Percentiles rank a stretch among this genome's conserved stretches.
Evolutionary conservation across 2,329 filamentous ascomycete species (phyloP).

Genomic region (Alternaria arbusti): DNA sequence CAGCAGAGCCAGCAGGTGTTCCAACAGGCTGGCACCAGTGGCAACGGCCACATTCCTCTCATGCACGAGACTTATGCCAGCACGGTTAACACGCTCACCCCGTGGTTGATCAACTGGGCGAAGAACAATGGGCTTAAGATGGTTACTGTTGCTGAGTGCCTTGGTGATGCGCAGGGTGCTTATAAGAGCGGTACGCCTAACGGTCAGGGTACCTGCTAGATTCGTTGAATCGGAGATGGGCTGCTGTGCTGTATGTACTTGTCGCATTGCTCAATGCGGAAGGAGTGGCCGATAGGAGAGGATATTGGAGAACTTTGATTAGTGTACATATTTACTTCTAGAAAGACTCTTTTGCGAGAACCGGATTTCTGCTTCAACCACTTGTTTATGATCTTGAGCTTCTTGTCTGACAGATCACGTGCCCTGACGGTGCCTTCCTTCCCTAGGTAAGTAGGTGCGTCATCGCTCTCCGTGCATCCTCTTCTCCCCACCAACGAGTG

Average conservation of each 20-base stretch:
- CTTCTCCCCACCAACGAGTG: not conserved
- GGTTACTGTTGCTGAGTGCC: constrained; percentile 44
- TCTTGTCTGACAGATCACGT: no score
- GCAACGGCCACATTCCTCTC: constrained; percentile 45
- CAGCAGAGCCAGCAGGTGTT: constrained; percentile 44
- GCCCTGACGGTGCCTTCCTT: not conserved
- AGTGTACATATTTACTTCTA: not conserved
- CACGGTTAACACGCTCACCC: constrained; percentile 43
- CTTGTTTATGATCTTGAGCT: not conserved
- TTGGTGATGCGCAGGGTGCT: constrained; percentile 38
- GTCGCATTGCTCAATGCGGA: not conserved
- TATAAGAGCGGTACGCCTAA: constrained; percentile 36
- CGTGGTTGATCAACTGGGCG: constrained; percentile 48
- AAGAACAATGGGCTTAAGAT: constrained; percentile 45
- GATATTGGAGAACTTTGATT: not conserved
- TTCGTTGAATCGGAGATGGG: not conserved
- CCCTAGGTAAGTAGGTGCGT: not conserved
- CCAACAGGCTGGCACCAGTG: constrained; percentile 38
- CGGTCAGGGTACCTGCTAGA: constrained; percentile 26
- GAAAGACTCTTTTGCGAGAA: not conserved
- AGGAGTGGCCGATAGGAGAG: accelerated
- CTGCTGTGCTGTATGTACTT: no score
- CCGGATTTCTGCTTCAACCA: not conserved
- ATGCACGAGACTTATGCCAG: constrained; percentile 46
- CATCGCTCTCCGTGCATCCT: not conserved